Percentiles rank a stretch among this genome's conserved stretches.
Conservation (phyloP, 108 stramenopile genomes). For the Fistulifera solaris region DNA sequence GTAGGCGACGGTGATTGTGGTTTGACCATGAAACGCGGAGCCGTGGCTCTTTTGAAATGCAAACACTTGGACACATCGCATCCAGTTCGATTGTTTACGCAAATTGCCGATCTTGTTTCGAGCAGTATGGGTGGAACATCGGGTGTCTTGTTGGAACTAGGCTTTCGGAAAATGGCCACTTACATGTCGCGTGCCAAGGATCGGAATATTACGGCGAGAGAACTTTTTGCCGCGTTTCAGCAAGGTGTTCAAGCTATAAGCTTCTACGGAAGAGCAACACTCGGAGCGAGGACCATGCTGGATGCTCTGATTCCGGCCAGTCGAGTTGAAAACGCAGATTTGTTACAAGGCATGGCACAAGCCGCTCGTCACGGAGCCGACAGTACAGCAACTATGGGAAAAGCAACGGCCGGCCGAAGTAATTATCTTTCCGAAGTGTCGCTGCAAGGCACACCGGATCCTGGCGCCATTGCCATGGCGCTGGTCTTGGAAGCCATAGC, state of each 20-base stretch:
- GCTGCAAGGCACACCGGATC: slow-evolving; percentile 88
- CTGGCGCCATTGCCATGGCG: slow-evolving; percentile 91
- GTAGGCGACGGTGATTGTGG: slow-evolving; percentile 99
- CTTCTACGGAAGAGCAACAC: slow-evolving; percentile 87
- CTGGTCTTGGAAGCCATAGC: slow-evolving; percentile 75
- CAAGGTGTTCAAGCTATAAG: slow-evolving; percentile 83
- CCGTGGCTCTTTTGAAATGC: slow-evolving; percentile 56
- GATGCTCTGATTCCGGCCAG: slow-evolving; percentile 89
- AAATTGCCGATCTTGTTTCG: slow-evolving; percentile 73
- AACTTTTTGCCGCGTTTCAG: slow-evolving; percentile 61
- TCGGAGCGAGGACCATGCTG: slow-evolving; percentile 92
- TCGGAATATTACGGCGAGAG: slow-evolving; percentile 26
- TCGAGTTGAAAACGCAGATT: slow-evolving; percentile 18
- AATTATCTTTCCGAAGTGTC: slow-evolving; percentile 85
- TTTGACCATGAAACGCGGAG: slow-evolving; percentile 90
- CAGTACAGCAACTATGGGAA: slow-evolving; percentile 75
- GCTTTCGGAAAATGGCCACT: slow-evolving; percentile 79
- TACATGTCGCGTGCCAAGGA: slow-evolving; percentile 19
- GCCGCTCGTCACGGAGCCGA: slow-evolving; percentile 83
- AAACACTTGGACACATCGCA: slow-evolving; percentile 29
- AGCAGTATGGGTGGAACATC: slow-evolving; percentile 93
- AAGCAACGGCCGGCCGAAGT: slow-evolving; percentile 86
- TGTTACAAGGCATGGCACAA: slow-evolving; percentile 37
- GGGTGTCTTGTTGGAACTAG: slow-evolving; percentile 86
- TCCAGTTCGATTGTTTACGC: slow-evolving; percentile 49